Base-by-base conservation (phyloP, 1,284 basidiomycete genomes). In the Paramarasmius palmivorus region DNA sequence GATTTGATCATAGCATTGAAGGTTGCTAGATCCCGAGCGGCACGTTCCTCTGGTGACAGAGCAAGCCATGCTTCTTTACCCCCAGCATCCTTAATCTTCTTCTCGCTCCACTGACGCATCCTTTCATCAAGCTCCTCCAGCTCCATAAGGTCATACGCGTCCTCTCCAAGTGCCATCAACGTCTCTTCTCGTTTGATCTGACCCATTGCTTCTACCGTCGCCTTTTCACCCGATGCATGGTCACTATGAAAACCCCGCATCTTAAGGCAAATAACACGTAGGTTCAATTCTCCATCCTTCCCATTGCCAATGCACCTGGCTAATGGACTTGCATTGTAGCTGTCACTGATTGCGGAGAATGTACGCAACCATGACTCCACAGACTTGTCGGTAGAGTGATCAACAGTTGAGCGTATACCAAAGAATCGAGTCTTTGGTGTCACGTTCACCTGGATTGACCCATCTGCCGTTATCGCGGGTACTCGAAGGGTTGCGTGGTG, bases 191-290 rank as follows among this genome's bases (percentile, higher is more conserved):
- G 32, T 49, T 66, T 67, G 38, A 51, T 42, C 7, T 59, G 53
- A 38, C 62, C 35, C 23, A 67, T 48, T 20, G 60, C 25, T 1
- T 25, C 10, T 20, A 56, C 58, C 45, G 61, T 57, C 25, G 58
- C 59, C 47, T 66, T 67, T 50, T 65, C 61, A 17, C 57, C 58
- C 32, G 56, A 42, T 49, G 63, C 63, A 50, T 68, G 63, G 58
- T 68, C 65, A 38, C 53, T 53, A 49, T 62, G 54, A 60, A 66
- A 63, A 15, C 61, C 66, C 17, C 46, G 14, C 8, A 40, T 14
- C 39, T 40, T 40, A 14, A 40, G 53, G 49, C 14, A 57, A 41
- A 23, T 61, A 36, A 17, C 58, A 49, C 19, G 58, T 49, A 32
- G 61, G 20, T 17, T 37, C 17, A 35, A 61, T 38, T 10, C 49